Base-by-base conservation (phyloP, 371 early-diverging fungal genomes). In the Coemansia sp. region DNA sequence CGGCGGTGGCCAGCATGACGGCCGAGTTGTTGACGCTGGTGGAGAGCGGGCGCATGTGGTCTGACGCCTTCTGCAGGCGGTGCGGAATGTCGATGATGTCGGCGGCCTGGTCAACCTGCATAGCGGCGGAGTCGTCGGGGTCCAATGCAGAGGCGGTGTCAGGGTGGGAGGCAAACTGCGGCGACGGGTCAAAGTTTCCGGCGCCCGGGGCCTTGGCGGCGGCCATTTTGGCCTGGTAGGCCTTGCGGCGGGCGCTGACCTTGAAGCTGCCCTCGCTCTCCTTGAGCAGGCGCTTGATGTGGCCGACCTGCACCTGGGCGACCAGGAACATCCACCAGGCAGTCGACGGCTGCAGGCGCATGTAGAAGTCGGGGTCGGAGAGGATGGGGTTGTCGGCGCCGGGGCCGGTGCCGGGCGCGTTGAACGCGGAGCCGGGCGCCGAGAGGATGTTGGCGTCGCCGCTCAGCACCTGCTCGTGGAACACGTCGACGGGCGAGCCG, bases 301-400 rank as follows among this genome's bases (percentile, higher is more conserved):
- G 75, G n/a, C 70, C 75, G 33, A 69, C 75, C 40, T 75, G 75
- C 49, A 75, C 75, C 53, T 69, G 75, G 10, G 70, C 75, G 4
- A 75, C 70, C 9, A 75, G 49, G 43, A 69, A 75, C 69, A 75
- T 75, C 75, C 75, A 75, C 75, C 75, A 75, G 4, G 75, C 75
- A 1, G 75, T 75, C n/a, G 75, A 75, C 14, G 75, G 75, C 70
- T 75, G 75, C 57, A 75, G 50, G 41, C 75, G 70, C 75, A 75
- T 75, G 57, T 75, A 75, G 42, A 75, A 69, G 35, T 75, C 75
- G 1, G 70, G 69, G 26, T 75, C 75, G 0, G 70, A 69, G 52
- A 75, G 53, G 9, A 75, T 69, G 7, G 75, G 75, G 45, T 75
- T 75, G 55, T 75, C 69, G 1, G 75, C 70, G 11, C 75, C 75